These are phyloP conservation scores for Cryphonectria radicalis DNA, from an alignment of 2,329 filamentous ascomycete genomes.

Conservation along the genomic window DNA sequence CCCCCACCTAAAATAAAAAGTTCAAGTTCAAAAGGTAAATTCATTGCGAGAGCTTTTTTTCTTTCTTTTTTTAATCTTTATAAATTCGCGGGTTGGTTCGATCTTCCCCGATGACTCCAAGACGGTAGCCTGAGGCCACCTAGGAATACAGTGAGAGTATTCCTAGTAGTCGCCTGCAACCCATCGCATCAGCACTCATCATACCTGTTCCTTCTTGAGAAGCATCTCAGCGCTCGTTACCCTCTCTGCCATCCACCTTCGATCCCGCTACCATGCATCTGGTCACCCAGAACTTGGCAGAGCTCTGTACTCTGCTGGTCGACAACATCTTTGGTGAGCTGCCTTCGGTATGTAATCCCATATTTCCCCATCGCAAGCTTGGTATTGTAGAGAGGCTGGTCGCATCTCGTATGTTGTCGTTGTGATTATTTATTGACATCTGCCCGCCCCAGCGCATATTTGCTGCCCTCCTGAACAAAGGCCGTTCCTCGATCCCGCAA, in stretches of 20 bases:
- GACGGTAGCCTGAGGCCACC: constrained; percentile 73
- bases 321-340: constrained; percentile 90
- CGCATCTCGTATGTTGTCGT: constrained; percentile 10
- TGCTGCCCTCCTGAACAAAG: constrained; percentile 74
- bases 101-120: constrained; percentile 55
- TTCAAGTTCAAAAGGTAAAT: constrained; percentile 22
- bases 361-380: constrained; percentile 31
- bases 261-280: constrained; percentile 6
- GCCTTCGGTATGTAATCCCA: constrained; percentile 73
- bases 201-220: neutral
- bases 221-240: neutral
- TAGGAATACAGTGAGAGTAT: constrained; percentile 76
- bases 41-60: constrained; percentile 20
- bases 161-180: constrained; percentile 67
- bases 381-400: constrained; percentile 28
- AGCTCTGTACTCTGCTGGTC: constrained; percentile 89
- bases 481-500: constrained; percentile 72
- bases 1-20: constrained; percentile 30
- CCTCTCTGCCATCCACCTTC: neutral
- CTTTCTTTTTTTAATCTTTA: neutral
- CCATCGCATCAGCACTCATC: constrained; percentile 38
- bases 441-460: constrained; percentile 73
- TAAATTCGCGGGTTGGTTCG: neutral
- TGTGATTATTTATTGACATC: constrained; percentile 25
- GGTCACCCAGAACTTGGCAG: constrained; percentile 72